Percentiles rank a stretch among this genome's conserved stretches.
Conservation (phyloP, 305 asterid species). For the Fraxinus nigra region DNA sequence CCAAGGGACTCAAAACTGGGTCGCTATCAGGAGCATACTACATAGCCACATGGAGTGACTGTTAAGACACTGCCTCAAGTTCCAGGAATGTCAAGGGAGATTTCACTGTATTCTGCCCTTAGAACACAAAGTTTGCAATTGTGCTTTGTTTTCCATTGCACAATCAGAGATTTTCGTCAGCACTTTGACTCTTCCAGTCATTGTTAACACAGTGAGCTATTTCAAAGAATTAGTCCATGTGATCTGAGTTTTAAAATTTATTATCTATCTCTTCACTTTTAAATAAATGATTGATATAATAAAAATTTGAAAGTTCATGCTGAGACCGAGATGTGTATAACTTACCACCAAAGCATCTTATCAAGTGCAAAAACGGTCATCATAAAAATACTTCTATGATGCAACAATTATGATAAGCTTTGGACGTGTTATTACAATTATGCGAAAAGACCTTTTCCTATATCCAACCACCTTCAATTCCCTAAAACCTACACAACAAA, state of each 20-base stretch:
- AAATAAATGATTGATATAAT: not conserved
- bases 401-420: not conserved
- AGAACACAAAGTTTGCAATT: not conserved
- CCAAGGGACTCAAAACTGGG: slow-evolving; percentile 3
- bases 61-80: not conserved
- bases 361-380: not conserved
- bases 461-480: not conserved
- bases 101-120: not conserved
- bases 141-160: not conserved
- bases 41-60: not conserved
- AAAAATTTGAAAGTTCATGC: not conserved
- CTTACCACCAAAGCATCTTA: not conserved
- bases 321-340: not conserved
- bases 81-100: not conserved
- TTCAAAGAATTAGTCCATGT: not conserved
- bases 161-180: not conserved
- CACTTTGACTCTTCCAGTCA: not conserved
- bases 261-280: not conserved
- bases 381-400: not conserved
- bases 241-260: not conserved
- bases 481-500: not conserved
- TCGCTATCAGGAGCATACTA: not conserved
- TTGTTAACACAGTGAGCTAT: not conserved
- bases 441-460: not conserved
- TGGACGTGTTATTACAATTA: not conserved